Evolutionary conservation across 345 rosid genomes (phyloP).

Genomic region (Anacardium occidentale): DNA sequence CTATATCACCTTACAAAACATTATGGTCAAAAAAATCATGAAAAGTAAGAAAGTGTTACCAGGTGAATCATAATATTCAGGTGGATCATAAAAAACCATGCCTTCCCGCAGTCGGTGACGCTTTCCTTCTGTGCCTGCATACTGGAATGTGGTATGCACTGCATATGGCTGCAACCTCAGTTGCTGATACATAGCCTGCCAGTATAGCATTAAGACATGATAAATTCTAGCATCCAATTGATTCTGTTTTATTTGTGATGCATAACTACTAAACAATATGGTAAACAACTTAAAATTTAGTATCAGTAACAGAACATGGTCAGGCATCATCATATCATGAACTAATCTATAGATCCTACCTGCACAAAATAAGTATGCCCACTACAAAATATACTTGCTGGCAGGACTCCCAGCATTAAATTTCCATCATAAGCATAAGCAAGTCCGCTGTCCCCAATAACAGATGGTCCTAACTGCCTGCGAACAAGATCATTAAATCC

Average conservation of each 20-base stretch:
- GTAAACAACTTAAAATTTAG: not conserved
- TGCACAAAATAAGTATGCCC: conserved; percentile 97
- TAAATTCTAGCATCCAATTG: conserved; percentile 3
- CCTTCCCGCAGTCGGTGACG: conserved; percentile 93
- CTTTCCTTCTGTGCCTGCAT: conserved; percentile 96
- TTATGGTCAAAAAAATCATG: too few species aligned
- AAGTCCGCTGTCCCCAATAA: conserved; percentile 73
- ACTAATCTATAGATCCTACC: conserved; percentile 39
- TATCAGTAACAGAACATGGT: conserved; percentile 1
- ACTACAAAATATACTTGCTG: conserved; percentile 93
- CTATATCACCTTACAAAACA: not conserved
- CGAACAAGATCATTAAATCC: conserved; percentile 86
- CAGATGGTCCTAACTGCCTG: conserved; percentile 86
- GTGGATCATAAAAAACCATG: conserved; percentile 85
- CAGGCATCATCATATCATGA: not conserved
- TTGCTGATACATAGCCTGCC: conserved; percentile 84
- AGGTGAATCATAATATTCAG: conserved; percentile 78
- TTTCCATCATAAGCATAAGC: conserved; percentile 88
- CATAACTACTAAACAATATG: conserved; percentile 1
- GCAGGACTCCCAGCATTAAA: conserved; percentile 90
- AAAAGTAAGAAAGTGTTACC: conserved; percentile 42
- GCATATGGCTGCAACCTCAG: conserved; percentile 91
- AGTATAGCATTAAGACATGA: conserved; percentile 17
- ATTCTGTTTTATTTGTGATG: not conserved
- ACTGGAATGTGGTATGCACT: conserved; percentile 95